Evolutionary conservation across 2,329 filamentous ascomycete genomes (phyloP), one percentile per base, ranked within the genome.

Genomic region (Zymoseptoria brevis): DNA sequence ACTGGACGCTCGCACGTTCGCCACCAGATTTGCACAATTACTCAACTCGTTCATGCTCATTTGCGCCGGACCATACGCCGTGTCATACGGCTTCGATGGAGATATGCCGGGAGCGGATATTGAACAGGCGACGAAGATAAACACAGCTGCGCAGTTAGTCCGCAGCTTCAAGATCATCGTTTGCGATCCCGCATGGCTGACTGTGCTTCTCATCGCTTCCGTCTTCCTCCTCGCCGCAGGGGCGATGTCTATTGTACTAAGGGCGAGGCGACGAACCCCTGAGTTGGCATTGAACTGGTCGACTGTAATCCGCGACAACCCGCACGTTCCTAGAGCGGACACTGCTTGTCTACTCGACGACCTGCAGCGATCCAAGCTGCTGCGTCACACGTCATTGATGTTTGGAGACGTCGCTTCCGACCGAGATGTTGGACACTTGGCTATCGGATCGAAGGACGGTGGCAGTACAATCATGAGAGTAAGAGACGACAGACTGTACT

Each of bases 351-450:
- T 30, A 11, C 19, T 57, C 9, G 55, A 57, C 26, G 26, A 52
- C 24, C n/a, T 51, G 1, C 7, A 57, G 2, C 50, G 56, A 5
- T 57, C 56, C 13, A 35, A 24, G 19, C 19, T 57, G 35, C 19
- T 53, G 16, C 53, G 26, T 21, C 11, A 51, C n/a, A 41, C 21
- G 2, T 50, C 19, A 4, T 29, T 58, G n/a, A 50, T 35, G 19
- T 54, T 58, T 50, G 52, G 56, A 16, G 56, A 58, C 30, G 56
- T 58, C n/a, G 52, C 24, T 22, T 48, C 56, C 2, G 56, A 45
- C 8, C 49, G 52, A 19, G 35, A 50, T 13, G 19, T 50, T 11
- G 56, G 56, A 19, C 57, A 45, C 16, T 45, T 45, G 35, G 35
- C 35, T 7, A 45, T 45, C 16, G 35, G 35, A 45, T n/a, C 35